A percentile compares a stretch with the other conserved stretches of the same genome.
Evolutionary conservation across 129 eudicot genomes (phyloP).

Genomic region (Arctium minus): DNA sequence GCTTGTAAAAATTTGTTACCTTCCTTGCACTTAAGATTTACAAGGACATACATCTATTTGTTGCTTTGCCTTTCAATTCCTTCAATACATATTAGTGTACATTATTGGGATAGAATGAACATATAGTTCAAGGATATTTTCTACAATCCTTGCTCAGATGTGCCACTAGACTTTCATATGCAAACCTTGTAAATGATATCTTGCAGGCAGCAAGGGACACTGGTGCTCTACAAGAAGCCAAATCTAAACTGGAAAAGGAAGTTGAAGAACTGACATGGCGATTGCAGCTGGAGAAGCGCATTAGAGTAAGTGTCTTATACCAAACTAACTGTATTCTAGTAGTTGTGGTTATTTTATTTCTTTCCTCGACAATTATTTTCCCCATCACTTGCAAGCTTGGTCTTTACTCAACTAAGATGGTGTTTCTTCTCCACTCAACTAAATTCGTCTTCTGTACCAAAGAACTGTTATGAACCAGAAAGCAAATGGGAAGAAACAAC

Average conservation of each 20-base stretch:
- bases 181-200: neutral
- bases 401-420: neutral
- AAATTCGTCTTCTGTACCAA: neutral
- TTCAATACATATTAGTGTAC: neutral
- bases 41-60: neutral
- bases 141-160: slow-evolving; percentile 15
- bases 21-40: neutral
- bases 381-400: neutral
- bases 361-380: neutral
- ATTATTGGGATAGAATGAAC: neutral
- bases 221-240: slow-evolving; percentile 86
- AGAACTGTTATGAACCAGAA: neutral
- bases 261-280: slow-evolving; percentile 87
- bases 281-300: slow-evolving; percentile 75
- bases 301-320: slow-evolving; percentile 48
- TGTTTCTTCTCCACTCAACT: neutral
- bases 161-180: slow-evolving; percentile 6
- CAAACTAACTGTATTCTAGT: neutral
- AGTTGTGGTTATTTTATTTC: neutral
- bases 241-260: slow-evolving; percentile 74
- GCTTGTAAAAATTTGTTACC: neutral
- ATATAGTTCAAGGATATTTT: neutral
- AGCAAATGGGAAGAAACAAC: too few relatives aligned
- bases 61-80: neutral
- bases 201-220: slow-evolving; percentile 79